Evolutionary conservation across 1,284 basidiomycete genomes (phyloP).

Genomic region (Marasmius sp.): DNA sequence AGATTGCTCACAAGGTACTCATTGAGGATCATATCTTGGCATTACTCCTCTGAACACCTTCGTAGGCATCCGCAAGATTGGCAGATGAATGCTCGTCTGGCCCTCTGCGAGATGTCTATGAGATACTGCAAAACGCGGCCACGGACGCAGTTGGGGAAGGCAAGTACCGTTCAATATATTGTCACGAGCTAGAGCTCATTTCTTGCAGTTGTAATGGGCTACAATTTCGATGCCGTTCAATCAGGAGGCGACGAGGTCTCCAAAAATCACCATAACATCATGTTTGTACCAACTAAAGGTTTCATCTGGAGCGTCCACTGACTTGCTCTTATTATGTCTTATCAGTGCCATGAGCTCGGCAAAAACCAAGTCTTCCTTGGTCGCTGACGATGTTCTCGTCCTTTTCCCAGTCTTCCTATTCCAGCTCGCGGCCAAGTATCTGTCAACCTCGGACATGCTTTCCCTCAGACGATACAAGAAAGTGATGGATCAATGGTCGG

Average conservation of each 20-base stretch:
- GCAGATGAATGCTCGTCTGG: not conserved
- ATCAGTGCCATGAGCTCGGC: not conserved
- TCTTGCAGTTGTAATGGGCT: not conserved
- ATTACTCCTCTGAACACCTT: too few species aligned
- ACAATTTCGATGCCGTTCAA: conserved; percentile 1
- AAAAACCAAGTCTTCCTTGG: conserved; percentile 2
- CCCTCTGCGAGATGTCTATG: not conserved
- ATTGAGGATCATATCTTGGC: not conserved
- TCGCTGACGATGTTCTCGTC: conserved; percentile 11
- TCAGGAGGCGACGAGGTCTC: not conserved
- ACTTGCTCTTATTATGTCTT: not conserved
- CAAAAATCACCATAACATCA: not conserved
- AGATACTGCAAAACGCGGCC: conserved; percentile 1
- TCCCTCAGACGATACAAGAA: conserved; percentile 8
- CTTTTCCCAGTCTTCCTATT: conserved; percentile 12
- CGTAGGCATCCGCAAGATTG: not conserved
- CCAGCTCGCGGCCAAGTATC: not conserved
- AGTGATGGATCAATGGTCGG: conserved; percentile 8
- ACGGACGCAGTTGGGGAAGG: not conserved
- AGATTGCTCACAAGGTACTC: not conserved
- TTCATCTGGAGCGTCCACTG: too few species aligned
- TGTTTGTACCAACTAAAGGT: not conserved
- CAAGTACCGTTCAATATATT: not conserved
- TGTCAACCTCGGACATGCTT: conserved; percentile 10
- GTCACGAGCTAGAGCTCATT: not conserved